A percentile compares a stretch with the other conserved stretches of the same genome.
Evolutionary conservation across 495 filamentous ascomycete genomes (phyloP).

Genomic region (Cudoniella acicularis): DNA sequence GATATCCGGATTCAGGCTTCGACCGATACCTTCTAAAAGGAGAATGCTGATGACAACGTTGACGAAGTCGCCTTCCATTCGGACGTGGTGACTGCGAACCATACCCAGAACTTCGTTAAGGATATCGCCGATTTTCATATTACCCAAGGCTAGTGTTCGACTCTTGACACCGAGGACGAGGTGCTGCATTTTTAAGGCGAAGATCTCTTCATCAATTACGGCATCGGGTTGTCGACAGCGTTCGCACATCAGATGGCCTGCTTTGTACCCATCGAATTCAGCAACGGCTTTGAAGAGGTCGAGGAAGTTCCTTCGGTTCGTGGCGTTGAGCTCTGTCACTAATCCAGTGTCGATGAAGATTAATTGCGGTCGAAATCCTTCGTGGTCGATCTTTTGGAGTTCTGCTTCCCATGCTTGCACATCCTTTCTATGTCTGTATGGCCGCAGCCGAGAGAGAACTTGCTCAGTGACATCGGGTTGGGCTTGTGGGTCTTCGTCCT

Average conservation of each 20-base stretch:
- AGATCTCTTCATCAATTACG: constrained; percentile 83
- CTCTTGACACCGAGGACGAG: constrained; percentile 87
- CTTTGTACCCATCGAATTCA: constrained; percentile 95
- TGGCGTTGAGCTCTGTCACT: constrained; percentile 86
- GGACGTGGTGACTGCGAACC: constrained; percentile 90
- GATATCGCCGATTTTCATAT: constrained; percentile 94
- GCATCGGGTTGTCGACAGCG: constrained; percentile 86
- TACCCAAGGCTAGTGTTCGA: constrained; percentile 85
- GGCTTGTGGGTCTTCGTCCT: constrained; percentile 47
- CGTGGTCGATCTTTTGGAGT: constrained; percentile 74
- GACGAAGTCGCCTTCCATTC: constrained; percentile 96
- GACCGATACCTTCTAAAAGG: constrained; percentile 89
- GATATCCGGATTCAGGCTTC: constrained; percentile 77
- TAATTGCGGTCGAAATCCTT: constrained; percentile 90
- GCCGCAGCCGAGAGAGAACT: constrained; percentile 74
- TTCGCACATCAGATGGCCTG: constrained; percentile 93
- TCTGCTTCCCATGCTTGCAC: constrained; percentile 62
- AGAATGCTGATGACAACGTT: constrained; percentile 97
- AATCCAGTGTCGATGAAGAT: constrained; percentile 98
- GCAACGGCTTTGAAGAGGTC: constrained; percentile 95
- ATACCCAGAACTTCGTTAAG: constrained; percentile 85
- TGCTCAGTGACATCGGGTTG: constrained; percentile 82
- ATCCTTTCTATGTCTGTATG: constrained; percentile 58
- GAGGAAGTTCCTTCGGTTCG: constrained; percentile 86
- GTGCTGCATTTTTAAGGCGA: constrained; percentile 95